phyloP scores from a whole-genome alignment of 202 grass and related monocot species.

The Cymbopogon flexuosus region DNA sequence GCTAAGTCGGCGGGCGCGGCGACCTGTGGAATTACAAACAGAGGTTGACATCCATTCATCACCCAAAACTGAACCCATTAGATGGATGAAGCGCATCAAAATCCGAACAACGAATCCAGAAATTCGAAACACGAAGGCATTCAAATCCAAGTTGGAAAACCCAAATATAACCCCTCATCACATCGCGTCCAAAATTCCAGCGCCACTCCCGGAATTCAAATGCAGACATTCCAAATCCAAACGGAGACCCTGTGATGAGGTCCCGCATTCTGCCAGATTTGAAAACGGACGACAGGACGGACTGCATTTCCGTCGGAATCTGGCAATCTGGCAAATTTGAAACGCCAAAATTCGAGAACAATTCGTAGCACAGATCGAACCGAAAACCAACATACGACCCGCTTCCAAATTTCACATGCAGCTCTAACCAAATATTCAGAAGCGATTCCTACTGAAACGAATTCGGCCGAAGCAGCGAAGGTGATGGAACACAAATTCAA shows the following conservation, averaged over 20 bases:
- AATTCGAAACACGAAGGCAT: background rate
- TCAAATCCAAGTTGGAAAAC: background rate
- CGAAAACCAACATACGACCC: background rate
- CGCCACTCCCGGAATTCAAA: background rate
- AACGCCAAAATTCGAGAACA: background rate
- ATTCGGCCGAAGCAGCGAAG: too few species aligned
- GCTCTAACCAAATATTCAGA: background rate
- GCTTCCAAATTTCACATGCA: background rate
- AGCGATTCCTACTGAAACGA: too few species aligned
- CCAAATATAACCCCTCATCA: background rate
- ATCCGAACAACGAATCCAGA: background rate
- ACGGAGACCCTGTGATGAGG: background rate
- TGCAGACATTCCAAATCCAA: background rate
- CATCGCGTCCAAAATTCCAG: background rate
- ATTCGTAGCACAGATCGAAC: background rate
- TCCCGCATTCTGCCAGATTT: background rate
- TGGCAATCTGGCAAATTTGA: background rate
- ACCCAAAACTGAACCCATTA: background rate
- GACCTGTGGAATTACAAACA: background rate
- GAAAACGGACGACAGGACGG: background rate
- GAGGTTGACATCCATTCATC: background rate
- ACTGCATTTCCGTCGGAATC: background rate
- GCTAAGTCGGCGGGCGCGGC: background rate
- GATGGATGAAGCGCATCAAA: background rate
- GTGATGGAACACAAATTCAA: background rate